Evolutionary conservation across 2,329 filamentous ascomycete genomes (phyloP), one percentile per base, ranked within the genome.

Genomic region (Raffaelea arxii): DNA sequence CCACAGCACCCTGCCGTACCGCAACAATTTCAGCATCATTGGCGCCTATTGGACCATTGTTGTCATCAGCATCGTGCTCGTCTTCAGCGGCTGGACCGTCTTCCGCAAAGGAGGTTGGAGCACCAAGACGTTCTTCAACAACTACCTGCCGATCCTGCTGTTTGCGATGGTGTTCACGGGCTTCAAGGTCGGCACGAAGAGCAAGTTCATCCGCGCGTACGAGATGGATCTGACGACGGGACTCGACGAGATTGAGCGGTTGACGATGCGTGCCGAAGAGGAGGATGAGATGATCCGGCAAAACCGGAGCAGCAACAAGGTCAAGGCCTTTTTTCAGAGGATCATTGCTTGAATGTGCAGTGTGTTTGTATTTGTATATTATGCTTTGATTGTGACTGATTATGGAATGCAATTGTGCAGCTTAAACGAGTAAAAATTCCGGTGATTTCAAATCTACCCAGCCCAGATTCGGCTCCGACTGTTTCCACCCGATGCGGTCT

Each of bases 1-100:
- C 44, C 71, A 82, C 7, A 69, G 79, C 47, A 73, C 67, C 2
- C 63, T 88, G 18, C 80, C 81, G 12, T 44, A 32, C 30, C 19
- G 42, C 27, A 44, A 32, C 42, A 27, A 23, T 18, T 36, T 25
- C 42, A 25, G 46, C 46, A 6, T 47, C 30, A 36, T 44, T 30
- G 25, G 46, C 30, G 7, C 38, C 24, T 43, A 25, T 38, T 18
- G 46, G 46, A 6, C 12, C 41, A 19, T 35, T 36, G 32, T 35
- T 22, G 25, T 44, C 35, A 53, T 62, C 46, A 55, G 56, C 4
- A 44, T 60, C 19, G 50, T 61, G 24, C 46, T 49, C 5, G 58
- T 58, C 24, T 61, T 60, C 43, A 44, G 32, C 32, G 32, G 32
- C 7, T 36, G 32, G 32, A 36, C 49, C n/a, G 58, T 61, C 1